These are phyloP conservation scores for Skeletonema menzelii DNA, from an alignment of 108 stramenopile genomes.

Conservation along the genomic window DNA sequence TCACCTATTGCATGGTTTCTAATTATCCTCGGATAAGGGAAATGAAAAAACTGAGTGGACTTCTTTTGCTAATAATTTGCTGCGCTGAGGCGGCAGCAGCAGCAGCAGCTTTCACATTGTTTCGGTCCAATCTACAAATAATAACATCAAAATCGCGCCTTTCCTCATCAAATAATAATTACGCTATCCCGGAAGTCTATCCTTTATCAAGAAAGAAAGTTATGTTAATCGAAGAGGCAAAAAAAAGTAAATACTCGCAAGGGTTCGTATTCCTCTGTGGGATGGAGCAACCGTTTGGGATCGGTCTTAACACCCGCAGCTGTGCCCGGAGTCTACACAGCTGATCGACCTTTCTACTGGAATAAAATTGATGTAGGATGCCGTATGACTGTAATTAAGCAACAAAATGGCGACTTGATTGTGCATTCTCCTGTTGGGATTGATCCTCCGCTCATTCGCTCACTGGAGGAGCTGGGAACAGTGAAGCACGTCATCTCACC, in stretches of 20 bases:
- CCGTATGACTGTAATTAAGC: conserved; percentile 75
- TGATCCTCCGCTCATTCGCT: conserved; percentile 51
- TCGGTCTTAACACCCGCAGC: conserved; percentile 69
- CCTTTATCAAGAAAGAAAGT: conserved; percentile 29
- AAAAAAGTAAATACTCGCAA: conserved; percentile 18
- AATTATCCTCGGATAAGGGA: too few species aligned
- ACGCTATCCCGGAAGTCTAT: conserved; percentile 15
- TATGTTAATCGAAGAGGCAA: conserved; percentile 32
- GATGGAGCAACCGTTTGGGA: conserved; percentile 59
- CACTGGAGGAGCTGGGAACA: conserved; percentile 58
- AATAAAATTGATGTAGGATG: conserved; percentile 87
- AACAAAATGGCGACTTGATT: conserved; percentile 51
- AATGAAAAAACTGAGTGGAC: neutral
- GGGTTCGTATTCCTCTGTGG: conserved; percentile 50
- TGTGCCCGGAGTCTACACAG: conserved; percentile 64
- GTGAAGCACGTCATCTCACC: conserved; percentile 79
- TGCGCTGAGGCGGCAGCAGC: neutral
- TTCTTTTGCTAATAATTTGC: neutral
- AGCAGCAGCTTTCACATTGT: neutral
- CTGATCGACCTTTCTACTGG: conserved; percentile 83
- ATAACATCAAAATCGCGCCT: neutral
- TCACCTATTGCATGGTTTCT: too few species aligned
- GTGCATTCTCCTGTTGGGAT: conserved; percentile 78
- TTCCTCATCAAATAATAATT: neutral
- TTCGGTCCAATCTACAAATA: neutral